Conservation (phyloP, 257 asterid genomes). For the Solanum pimpinellifolium region DNA sequence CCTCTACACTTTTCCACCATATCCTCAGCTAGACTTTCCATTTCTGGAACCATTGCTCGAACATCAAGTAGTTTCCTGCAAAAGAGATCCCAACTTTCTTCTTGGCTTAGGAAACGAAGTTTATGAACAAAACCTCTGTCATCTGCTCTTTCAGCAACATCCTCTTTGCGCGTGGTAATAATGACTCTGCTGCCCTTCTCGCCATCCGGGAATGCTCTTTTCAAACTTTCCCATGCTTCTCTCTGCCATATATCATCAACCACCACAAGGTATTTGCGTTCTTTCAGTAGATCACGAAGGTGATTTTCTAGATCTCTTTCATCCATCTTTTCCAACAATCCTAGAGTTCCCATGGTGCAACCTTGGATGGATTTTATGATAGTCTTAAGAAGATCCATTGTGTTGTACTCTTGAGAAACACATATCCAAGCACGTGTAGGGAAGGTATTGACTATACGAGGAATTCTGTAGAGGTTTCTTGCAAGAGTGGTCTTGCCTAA, state of each 20-base stretch:
- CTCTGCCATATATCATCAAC: neutral
- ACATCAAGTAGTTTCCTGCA: neutral
- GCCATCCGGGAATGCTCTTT: neutral
- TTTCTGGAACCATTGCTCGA: neutral
- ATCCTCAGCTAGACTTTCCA: neutral
- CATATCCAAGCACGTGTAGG: neutral
- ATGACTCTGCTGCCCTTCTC: neutral
- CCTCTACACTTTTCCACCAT: neutral
- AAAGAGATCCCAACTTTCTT: neutral
- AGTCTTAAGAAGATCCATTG: no score
- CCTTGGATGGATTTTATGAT: neutral
- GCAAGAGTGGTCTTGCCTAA: neutral
- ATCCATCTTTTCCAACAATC: neutral
- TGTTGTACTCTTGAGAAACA: neutral
- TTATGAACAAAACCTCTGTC: neutral
- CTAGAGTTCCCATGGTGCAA: neutral
- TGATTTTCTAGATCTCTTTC: neutral
- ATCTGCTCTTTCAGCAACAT: neutral
- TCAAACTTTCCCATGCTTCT: no score
- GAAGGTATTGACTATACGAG: neutral
- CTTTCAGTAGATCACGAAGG: neutral
- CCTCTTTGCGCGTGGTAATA: neutral
- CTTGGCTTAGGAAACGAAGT: no score
- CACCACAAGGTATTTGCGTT: neutral
- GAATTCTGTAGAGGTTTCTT: neutral